Evolutionary conservation across 106 monocot genomes (phyloP), one percentile per base, ranked within the genome.

Genomic region (Acorus calamus): DNA sequence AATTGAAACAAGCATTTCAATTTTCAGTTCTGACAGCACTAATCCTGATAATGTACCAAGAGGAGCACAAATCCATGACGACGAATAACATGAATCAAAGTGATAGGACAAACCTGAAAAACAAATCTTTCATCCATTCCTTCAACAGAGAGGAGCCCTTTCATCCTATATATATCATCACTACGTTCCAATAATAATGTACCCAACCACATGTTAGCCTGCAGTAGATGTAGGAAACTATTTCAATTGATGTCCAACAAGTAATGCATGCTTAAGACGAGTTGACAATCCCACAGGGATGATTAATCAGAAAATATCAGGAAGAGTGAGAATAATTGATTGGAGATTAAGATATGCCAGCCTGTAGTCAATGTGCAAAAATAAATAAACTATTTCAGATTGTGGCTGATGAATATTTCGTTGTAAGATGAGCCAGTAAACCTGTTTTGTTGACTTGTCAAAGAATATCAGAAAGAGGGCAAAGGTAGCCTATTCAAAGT

Each of bases 171-270:
- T 62, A 98, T 98, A 67, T 98, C 96, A 46, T 98, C 96, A 63
- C 96, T 91, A 3, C 78, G 80, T 66, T 98, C 96, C 76, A 98
- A 60, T 54, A 98, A 66, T 59, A 98, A 71, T 52, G 86, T 81
- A 43, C 96, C 96, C 60, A 98, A 74, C 91, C 91, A 98, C 91
- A 91, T 91, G 57, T 98, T 89, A 11, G 91, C 91, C 96, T 98
- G 80, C 62, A 78, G 7, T 45, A 75, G n/a, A 57, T 4, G 52
- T 48, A 46, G 11, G 49, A 47, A 28, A 28, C 28, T 28, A 28
- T 28, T 28, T 28, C 28, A 28, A 28, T 0, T 28, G 28, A 28
- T 28, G 28, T 28, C 28, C 28, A 28, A 28, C 28, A 28, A 28
- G 28, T 28, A 28, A 28, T 28, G 28, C 28, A 28, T 28, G 28